Evolutionary conservation across 768 basidiomycete genomes (phyloP), one percentile per base, ranked within the genome.

Genomic region (Rhodotorula toruloides): DNA sequence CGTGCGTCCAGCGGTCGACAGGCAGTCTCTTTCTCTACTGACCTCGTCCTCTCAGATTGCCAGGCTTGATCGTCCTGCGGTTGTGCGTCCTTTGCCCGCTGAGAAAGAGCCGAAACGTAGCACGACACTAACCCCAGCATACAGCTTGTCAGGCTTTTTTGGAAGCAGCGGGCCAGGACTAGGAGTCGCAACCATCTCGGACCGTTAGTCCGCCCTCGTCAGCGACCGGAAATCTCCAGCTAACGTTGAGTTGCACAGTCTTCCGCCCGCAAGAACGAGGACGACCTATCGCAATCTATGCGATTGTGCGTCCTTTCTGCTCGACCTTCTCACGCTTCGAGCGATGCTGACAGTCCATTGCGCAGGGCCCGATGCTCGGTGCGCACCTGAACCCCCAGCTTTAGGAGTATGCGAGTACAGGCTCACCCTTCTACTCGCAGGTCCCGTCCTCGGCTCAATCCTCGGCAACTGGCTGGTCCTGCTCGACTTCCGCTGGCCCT

Each of bases 391-490:
- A n/a, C n/a, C n/a, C n/a, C 21, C 25, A 7, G 32, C 40, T 31
- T 32, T 42, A n/a, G n/a, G n/a, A n/a, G n/a, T n/a, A n/a, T n/a
- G n/a, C n/a, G n/a, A n/a, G n/a, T n/a, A n/a, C n/a, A n/a, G 42
- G 29, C 25, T 40, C 5, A 22, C 10, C 10, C 27, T 31, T 47
- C 3, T 11, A 3, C 22, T 32, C 27, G 36, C 42, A 43, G 54
- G 55, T 10, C 61, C 61, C 19, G 47, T 49, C 0, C 27, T 62
- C 34, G 61, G 61, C 13, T 34, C 36, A 7, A 13, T 62, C 13
- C 13, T 62, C 37, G 61, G 61, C n/a, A 48, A 49, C 44, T 62
- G 47, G 36, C 53, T 62, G 44, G 37, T 62, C 36, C 54, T 62
- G 21, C 25, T 36, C 27, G 22, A n/a, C 32, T 62, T 34, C 36